phyloP scores from a whole-genome alignment of 2,329 filamentous ascomycete genomes.

The Triangularia setosa region DNA sequence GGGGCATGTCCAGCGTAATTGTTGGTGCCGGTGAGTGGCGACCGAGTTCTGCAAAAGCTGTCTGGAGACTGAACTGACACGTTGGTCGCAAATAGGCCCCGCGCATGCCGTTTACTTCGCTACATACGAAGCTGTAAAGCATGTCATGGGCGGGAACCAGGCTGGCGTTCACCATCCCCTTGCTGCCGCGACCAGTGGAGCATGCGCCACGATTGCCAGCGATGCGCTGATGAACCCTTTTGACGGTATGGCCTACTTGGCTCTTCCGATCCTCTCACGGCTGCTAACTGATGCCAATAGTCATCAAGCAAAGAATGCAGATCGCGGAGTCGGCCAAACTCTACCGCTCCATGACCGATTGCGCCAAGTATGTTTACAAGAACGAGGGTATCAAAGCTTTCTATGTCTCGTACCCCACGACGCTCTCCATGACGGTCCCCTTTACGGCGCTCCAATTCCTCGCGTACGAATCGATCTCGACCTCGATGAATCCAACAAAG shows the following conservation, averaged over 20 bases:
- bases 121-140: constrained; percentile 96
- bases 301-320: constrained; percentile 99
- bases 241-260: constrained; percentile 62
- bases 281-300: constrained; percentile 42
- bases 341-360: constrained; percentile 83
- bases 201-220: constrained; percentile 91
- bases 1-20: constrained; percentile 93
- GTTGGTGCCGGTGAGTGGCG: constrained; percentile 76
- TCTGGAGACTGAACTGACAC: constrained; percentile 19
- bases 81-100: constrained; percentile 57
- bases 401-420: constrained; percentile 98
- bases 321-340: constrained; percentile 85
- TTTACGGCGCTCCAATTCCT: constrained; percentile 97
- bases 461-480: constrained; percentile 95
- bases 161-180: constrained; percentile 85
- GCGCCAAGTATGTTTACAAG: constrained; percentile 81
- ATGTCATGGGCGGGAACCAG: constrained; percentile 88
- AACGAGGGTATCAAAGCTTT: constrained; percentile 87
- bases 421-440: constrained; percentile 95
- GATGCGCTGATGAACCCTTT: constrained; percentile 99
- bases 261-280: neutral
- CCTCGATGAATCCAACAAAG: constrained; percentile 81
- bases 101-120: constrained; percentile 98
- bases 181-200: constrained; percentile 88
- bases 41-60: neutral